Percentiles rank a stretch among this genome's conserved stretches.
Evolutionary conservation across 2,329 filamentous ascomycete genomes (phyloP).

Genomic region (Monosporascus sp.): DNA sequence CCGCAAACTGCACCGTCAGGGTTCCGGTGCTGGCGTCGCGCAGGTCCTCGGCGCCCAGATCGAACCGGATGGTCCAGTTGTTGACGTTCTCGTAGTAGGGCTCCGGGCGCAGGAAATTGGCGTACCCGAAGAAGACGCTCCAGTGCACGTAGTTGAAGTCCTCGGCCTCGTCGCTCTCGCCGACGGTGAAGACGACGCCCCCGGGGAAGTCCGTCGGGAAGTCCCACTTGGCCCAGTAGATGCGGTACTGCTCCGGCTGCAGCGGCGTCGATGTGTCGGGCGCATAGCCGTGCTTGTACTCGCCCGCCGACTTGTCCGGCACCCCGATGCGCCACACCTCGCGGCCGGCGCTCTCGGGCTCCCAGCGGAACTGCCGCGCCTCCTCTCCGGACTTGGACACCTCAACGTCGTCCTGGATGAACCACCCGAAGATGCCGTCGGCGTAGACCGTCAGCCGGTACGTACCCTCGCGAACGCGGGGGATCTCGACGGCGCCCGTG

Average conservation of each 20-base stretch:
- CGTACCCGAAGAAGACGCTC: constrained; percentile 55
- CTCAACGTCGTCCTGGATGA: constrained; percentile 45
- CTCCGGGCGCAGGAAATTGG: constrained; percentile 38
- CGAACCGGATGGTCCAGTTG: constrained; percentile 55
- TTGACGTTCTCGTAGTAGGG: constrained; percentile 43
- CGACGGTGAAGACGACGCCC: constrained; percentile 52
- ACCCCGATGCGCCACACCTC: constrained; percentile 60
- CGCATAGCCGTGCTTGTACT: constrained; percentile 53
- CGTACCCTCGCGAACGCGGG: constrained; percentile 49
- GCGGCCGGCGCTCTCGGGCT: constrained; percentile 47
- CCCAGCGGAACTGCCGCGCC: constrained; percentile 40
- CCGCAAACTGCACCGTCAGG: constrained; percentile 58
- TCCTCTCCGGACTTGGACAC: constrained; percentile 34
- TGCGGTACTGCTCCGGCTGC: constrained; percentile 49
- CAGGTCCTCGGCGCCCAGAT: constrained; percentile 38
- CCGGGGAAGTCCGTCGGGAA: constrained; percentile 54
- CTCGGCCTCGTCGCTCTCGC: constrained; percentile 39
- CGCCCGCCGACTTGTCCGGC: constrained; percentile 55
- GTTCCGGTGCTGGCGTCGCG: constrained; percentile 42
- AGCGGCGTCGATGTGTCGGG: constrained; percentile 43
- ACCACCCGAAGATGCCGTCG: constrained; percentile 57
- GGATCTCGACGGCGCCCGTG: constrained; percentile 47
- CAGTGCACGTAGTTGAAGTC: constrained; percentile 62
- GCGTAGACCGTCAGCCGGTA: constrained; percentile 62
- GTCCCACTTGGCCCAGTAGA: constrained; percentile 58